Evolutionary conservation across 768 basidiomycete genomes (phyloP).

Genomic region (Boletus tylopilopsis): DNA sequence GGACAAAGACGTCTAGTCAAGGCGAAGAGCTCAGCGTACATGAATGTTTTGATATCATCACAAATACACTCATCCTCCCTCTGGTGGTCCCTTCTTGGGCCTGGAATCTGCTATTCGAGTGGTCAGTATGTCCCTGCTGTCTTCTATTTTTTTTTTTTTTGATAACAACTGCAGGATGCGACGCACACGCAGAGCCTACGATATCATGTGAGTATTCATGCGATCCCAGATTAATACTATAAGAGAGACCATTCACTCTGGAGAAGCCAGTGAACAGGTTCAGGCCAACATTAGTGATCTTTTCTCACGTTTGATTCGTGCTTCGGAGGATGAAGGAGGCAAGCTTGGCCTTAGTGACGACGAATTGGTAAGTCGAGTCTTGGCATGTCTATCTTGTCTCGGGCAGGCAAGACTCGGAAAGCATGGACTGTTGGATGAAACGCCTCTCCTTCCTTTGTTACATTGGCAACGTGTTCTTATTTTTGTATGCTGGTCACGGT

Average conservation of each 20-base stretch:
- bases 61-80: constrained; percentile 1
- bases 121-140: constrained; percentile 5
- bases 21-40: constrained; percentile 5
- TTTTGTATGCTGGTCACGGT: constrained; percentile 60
- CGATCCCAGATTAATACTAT: constrained; percentile 12
- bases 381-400: no score
- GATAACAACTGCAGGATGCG: constrained; percentile 9
- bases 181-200: constrained; percentile 17
- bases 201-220: constrained; percentile 15
- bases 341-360: constrained; percentile 13
- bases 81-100: constrained; percentile 13
- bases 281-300: constrained; percentile 6
- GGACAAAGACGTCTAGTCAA: no score
- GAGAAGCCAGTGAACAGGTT: neutral
- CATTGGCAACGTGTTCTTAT: constrained; percentile 50
- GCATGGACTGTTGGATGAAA: neutral
- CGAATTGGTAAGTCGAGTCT: constrained; percentile 11
- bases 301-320: constrained; percentile 14
- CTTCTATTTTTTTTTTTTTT: neutral
- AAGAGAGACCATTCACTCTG: constrained; percentile 3
- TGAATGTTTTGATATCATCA: constrained; percentile 10
- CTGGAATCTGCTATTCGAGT: constrained; percentile 16
- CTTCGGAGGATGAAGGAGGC: constrained; percentile 13
- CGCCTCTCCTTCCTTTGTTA: constrained; percentile 8
- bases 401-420: no score